Evolutionary conservation across 441 rosid species (phyloP).

Genomic region (Gossypium trilobum): DNA sequence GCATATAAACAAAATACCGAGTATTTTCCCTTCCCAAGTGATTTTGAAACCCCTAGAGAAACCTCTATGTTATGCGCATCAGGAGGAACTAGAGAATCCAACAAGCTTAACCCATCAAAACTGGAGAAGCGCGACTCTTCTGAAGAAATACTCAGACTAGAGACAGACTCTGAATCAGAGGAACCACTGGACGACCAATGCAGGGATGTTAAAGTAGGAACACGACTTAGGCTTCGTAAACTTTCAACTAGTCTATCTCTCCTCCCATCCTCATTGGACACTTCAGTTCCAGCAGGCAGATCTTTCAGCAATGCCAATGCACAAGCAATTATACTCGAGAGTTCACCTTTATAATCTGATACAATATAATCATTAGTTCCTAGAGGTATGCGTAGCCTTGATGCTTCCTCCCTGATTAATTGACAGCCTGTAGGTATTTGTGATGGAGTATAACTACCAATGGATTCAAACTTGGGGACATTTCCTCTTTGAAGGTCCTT

Average conservation of each 20-base stretch:
- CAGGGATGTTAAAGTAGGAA: constrained; percentile 34
- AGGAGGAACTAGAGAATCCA: constrained; percentile 53
- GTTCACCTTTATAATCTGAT: constrained; percentile 82
- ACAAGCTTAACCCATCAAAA: constrained; percentile 59
- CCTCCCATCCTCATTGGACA: constrained; percentile 23
- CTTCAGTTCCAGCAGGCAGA: constrained; percentile 23
- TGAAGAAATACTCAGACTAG: constrained; percentile 31
- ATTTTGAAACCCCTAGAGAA: constrained; percentile 50
- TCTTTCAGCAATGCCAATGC: constrained; percentile 59
- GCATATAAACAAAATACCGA: constrained; percentile 64
- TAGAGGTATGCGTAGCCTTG: constrained; percentile 67
- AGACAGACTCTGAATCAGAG: constrained; percentile 44
- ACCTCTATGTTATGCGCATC: constrained; percentile 50
- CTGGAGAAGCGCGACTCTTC: constrained; percentile 59
- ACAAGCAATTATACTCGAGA: constrained; percentile 87
- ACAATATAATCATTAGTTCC: constrained; percentile 46
- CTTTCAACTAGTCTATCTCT: constrained; percentile 31
- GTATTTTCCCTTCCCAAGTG: constrained; percentile 69
- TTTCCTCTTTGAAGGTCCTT: constrained; percentile 52
- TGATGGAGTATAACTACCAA: constrained; percentile 32
- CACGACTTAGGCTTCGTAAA: constrained; percentile 24
- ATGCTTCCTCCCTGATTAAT: constrained; percentile 64
- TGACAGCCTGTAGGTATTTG: constrained; percentile 38
- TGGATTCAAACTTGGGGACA: constrained; percentile 44
- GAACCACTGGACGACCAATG: constrained; percentile 52